Evolutionary conservation across 306 rosid species (phyloP).

Genomic region (Gastrolobium villosum): DNA sequence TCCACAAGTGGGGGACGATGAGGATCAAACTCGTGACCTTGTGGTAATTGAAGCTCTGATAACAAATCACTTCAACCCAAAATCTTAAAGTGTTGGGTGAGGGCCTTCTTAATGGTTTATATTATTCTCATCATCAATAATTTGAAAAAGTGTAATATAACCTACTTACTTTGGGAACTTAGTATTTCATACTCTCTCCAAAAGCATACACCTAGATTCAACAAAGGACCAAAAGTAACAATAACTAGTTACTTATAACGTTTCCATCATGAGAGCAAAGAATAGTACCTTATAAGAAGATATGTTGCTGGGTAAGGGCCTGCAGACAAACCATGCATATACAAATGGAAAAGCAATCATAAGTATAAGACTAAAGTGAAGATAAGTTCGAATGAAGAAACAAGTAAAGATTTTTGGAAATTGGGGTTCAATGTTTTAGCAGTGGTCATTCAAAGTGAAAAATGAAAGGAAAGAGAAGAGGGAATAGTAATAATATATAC

Average conservation of each 20-base stretch:
- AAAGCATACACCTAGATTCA: slow-evolving; percentile 12
- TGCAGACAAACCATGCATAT: slow-evolving; percentile 52
- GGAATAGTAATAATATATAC: slow-evolving; percentile 43
- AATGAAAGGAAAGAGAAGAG: not conserved
- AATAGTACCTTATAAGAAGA: slow-evolving; percentile 93
- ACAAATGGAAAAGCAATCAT: slow-evolving; percentile 25
- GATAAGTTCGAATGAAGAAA: not conserved
- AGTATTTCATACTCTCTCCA: not conserved
- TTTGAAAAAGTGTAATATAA: slow-evolving; percentile 7
- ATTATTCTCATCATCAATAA: not conserved
- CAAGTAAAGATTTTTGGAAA: not conserved
- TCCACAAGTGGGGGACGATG: no score
- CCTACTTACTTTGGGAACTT: slow-evolving; percentile 2
- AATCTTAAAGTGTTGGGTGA: no score
- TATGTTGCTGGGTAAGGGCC: slow-evolving; percentile 88
- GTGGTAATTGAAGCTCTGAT: no score
- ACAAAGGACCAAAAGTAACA: slow-evolving; percentile 34
- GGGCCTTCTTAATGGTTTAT: no score
- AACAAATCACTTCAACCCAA: no score
- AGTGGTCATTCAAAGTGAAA: not conserved
- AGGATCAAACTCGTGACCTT: no score
- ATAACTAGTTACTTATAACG: not conserved
- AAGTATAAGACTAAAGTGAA: not conserved
- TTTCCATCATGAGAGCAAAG: slow-evolving; percentile 40
- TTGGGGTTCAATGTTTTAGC: not conserved